Percentiles rank a stretch among this genome's conserved stretches.
Conservation (phyloP, 2,329 filamentous ascomycete species). For the Cercospora nicotianae region DNA sequence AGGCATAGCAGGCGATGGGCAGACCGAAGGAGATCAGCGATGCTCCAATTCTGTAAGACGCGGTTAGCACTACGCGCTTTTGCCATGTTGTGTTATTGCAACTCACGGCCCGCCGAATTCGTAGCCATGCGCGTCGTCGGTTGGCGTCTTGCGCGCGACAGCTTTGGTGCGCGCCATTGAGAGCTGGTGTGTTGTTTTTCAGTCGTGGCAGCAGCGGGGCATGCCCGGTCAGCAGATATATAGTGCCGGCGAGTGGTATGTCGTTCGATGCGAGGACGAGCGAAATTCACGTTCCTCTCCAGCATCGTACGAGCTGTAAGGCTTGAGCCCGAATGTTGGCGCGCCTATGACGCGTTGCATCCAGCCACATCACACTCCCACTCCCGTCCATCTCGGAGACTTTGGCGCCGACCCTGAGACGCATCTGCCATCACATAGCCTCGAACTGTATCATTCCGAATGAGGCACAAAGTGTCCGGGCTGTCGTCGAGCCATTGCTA, state of each 20-base stretch:
- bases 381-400: neutral
- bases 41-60: constrained; percentile 65
- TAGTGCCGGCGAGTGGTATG: neutral
- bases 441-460: neutral
- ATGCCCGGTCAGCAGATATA: neutral
- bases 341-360: constrained; percentile 1
- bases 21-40: constrained; percentile 76
- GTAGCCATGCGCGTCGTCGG: constrained; percentile 40
- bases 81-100: neutral
- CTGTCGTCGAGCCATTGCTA: neutral
- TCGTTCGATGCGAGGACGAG: neutral
- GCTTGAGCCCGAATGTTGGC: neutral
- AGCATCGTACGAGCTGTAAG: constrained; percentile 4
- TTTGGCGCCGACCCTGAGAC: neutral
- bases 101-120: constrained; percentile 54
- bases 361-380: neutral
- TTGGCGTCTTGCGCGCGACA: neutral
- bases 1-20: constrained; percentile 73
- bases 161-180: constrained; percentile 16
- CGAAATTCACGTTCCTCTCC: neutral
- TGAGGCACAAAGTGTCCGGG: neutral
- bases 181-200: neutral
- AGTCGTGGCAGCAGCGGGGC: neutral
- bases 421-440: neutral
- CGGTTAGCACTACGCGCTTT: neutral